Percentiles rank a stretch among this genome's conserved stretches.
These are phyloP conservation scores for Oenanthe javanica DNA, from an alignment of 140 eudicot genomes.

Conservation along the genomic window DNA sequence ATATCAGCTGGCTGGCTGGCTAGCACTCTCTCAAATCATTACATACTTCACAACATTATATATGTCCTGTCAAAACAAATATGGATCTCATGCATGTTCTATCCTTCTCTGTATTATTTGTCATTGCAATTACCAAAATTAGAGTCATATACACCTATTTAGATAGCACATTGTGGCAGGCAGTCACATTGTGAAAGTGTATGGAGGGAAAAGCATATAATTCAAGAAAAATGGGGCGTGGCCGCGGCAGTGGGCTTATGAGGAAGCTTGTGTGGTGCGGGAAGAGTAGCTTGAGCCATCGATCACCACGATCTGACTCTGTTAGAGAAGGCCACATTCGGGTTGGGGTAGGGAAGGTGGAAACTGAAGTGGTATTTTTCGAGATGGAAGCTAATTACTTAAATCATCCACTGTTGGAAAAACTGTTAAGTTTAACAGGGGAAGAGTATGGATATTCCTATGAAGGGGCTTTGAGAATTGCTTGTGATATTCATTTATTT, in stretches of 20 bases:
- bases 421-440: background rate
- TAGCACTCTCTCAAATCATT: conserved; percentile 4
- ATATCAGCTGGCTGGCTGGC: background rate
- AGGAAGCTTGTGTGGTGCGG: conserved; percentile 13
- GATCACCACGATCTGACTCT: background rate
- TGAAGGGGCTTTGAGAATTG: conserved; percentile 7
- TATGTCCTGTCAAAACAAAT: background rate
- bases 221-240: conserved; percentile 3
- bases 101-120: background rate
- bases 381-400: conserved; percentile 8
- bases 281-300: background rate
- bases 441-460: conserved; percentile 12
- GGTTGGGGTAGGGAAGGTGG: conserved; percentile 8
- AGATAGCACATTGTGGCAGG: background rate
- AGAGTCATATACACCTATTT: no score
- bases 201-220: background rate
- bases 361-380: background rate
- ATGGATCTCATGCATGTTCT: background rate
- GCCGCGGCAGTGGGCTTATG: conserved; percentile 5
- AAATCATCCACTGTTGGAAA: conserved; percentile 7
- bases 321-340: background rate
- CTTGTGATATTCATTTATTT: conserved; percentile 2
- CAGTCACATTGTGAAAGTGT: background rate
- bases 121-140: background rate
- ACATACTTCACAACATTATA: background rate